These are phyloP conservation scores for Phytophthora cactorum DNA, from an alignment of 352 stramenopile species.

Conservation along the genomic window DNA sequence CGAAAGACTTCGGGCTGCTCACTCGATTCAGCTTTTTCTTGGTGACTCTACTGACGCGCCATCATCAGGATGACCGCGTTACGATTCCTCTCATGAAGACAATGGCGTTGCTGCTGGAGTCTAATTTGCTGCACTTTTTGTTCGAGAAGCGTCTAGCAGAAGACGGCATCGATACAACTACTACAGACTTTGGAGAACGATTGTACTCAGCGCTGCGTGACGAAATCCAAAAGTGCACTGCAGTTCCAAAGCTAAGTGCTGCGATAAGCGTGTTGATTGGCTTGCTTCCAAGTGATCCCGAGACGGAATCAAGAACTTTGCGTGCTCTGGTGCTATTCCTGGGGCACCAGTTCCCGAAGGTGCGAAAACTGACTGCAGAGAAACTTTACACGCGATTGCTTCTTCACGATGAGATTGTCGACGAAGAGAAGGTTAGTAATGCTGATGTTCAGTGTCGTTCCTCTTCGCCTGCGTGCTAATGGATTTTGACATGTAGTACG, in stretches of 20 bases:
- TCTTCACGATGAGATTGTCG: conserved; percentile 74
- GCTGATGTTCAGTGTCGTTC: background rate
- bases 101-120: conserved; percentile 75
- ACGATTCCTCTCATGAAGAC: conserved; percentile 91
- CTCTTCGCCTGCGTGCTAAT: background rate
- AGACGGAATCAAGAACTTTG: conserved; percentile 64
- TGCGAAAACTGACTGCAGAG: conserved; percentile 85
- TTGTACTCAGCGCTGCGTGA: conserved; percentile 71
- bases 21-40: conserved; percentile 74
- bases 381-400: conserved; percentile 84
- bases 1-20: conserved; percentile 71
- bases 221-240: conserved; percentile 69
- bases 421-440: conserved; percentile 63
- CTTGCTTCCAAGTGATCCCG: conserved; percentile 65
- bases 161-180: conserved; percentile 17
- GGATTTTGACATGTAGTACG: conserved; percentile 47
- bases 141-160: conserved; percentile 48
- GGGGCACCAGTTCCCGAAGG: conserved; percentile 84
- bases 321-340: conserved; percentile 79
- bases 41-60: conserved; percentile 62
- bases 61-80: conserved; percentile 80
- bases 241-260: conserved; percentile 71
- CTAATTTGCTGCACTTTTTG: conserved; percentile 63
- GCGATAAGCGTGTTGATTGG: conserved; percentile 77
- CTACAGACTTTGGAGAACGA: conserved; percentile 59